Conservation (phyloP, 331 rosid genomes). For the Quercus lobata region DNA sequence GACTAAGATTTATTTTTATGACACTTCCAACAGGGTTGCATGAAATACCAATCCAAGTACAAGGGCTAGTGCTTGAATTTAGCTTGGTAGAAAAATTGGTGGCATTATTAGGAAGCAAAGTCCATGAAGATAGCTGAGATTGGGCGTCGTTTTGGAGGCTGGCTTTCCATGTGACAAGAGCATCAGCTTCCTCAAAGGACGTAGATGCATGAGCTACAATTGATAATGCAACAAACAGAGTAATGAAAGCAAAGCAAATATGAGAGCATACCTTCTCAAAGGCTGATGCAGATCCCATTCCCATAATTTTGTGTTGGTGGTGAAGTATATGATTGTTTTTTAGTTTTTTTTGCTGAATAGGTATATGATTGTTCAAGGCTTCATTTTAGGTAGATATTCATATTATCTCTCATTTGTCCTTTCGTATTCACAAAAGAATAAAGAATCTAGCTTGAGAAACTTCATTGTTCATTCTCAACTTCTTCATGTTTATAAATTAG, state of each 20-base stretch:
- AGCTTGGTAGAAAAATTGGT: not conserved
- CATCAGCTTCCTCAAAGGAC: not conserved
- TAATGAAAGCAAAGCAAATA: not conserved
- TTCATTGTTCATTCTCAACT: too few relatives aligned
- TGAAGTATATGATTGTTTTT: not conserved
- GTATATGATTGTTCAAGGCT: not conserved
- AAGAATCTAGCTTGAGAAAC: too few relatives aligned
- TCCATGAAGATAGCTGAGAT: slow-evolving; percentile 18
- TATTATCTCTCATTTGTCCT: not conserved
- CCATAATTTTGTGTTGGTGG: not conserved
- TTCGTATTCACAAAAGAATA: too few relatives aligned
- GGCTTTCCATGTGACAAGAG: slow-evolving; percentile 35
- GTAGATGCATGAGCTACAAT: not conserved
- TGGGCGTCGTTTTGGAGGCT: not conserved
- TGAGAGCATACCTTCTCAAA: not conserved
- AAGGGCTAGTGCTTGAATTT: not conserved
- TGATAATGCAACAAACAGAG: not conserved
- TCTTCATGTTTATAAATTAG: too few relatives aligned
- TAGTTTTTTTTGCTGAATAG: too few relatives aligned
- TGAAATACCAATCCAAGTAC: slow-evolving; percentile 28
- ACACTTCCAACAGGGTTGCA: slow-evolving; percentile 17
- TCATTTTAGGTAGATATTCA: not conserved
- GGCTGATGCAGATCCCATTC: not conserved
- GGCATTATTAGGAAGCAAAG: not conserved
- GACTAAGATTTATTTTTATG: not conserved